These are phyloP conservation scores for Stenogyne calaminthoides DNA, from an alignment of 305 asterid species.

Conservation along the genomic window DNA sequence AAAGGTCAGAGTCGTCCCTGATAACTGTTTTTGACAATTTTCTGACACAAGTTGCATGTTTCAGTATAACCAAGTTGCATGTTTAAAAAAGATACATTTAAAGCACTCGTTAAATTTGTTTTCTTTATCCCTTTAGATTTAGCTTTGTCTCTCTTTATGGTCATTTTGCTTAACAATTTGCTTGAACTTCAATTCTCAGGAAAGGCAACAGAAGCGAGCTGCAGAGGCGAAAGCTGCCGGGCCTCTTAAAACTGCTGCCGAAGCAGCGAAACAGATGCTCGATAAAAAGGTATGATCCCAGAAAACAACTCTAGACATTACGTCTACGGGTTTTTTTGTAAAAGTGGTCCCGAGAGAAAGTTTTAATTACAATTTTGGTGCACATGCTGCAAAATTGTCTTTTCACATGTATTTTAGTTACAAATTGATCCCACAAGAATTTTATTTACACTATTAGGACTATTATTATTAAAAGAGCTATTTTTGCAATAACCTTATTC, in stretches of 20 bases:
- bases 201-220: constrained; percentile 63
- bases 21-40: background rate
- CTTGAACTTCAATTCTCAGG: constrained; percentile 43
- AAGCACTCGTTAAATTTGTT: background rate
- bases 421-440: too few species aligned
- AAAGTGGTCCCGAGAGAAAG: too few species aligned
- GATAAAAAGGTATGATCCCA: constrained; percentile 56
- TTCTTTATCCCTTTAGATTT: background rate
- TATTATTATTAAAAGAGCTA: too few species aligned
- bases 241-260: constrained; percentile 65
- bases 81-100: too few species aligned
- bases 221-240: constrained; percentile 50
- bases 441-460: too few species aligned
- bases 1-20: constrained; percentile 45
- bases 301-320: constrained; percentile 7
- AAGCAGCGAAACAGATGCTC: constrained; percentile 58
- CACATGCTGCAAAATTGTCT: too few species aligned
- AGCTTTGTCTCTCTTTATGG: background rate
- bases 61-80: too few species aligned
- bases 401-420: too few species aligned
- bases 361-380: too few species aligned
- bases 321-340: background rate
- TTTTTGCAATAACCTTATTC: too few species aligned
- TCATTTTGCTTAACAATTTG: background rate
- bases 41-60: background rate